Conservation (phyloP, 345 rosid species). For the Eutrema heterophyllum region DNA sequence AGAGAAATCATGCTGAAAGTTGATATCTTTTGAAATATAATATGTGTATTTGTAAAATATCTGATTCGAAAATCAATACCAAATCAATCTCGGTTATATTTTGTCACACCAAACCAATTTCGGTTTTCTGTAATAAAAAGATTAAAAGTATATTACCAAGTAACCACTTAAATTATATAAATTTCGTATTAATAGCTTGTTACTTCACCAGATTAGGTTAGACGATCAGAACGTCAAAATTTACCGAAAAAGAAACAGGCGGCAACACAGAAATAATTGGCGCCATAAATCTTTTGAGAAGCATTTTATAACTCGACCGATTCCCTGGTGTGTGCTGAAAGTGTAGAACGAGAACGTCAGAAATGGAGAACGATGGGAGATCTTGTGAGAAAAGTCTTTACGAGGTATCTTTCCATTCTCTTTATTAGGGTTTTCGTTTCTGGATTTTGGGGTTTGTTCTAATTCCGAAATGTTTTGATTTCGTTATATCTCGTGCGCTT, state of each 20-base stretch:
- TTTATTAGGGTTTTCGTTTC: constrained; percentile 7
- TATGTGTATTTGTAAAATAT: too few relatives aligned
- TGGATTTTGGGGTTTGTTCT: not conserved
- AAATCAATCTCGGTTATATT: too few relatives aligned
- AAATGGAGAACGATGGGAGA: constrained; percentile 16
- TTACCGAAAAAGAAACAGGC: not conserved
- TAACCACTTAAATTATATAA: not conserved
- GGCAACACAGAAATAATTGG: constrained; percentile 15
- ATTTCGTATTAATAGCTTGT: not conserved
- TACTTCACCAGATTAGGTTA: not conserved
- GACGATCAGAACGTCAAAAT: not conserved
- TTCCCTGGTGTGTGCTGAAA: not conserved
- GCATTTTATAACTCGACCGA: not conserved
- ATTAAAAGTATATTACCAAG: not conserved
- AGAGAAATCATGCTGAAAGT: too few relatives aligned
- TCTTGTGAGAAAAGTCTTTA: constrained; percentile 8
- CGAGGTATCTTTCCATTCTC: constrained; percentile 10
- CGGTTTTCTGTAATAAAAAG: not conserved
- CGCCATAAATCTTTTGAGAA: constrained; percentile 9
- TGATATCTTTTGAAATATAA: too few relatives aligned
- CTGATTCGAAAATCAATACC: too few relatives aligned
- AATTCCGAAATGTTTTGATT: not conserved
- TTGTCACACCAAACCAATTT: too few relatives aligned
- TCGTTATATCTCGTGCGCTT: not conserved
- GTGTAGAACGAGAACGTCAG: not conserved